Percentiles rank a stretch among this genome's conserved stretches.
Conservation (phyloP, 495 filamentous ascomycete genomes). For the Penicillium lividum region DNA sequence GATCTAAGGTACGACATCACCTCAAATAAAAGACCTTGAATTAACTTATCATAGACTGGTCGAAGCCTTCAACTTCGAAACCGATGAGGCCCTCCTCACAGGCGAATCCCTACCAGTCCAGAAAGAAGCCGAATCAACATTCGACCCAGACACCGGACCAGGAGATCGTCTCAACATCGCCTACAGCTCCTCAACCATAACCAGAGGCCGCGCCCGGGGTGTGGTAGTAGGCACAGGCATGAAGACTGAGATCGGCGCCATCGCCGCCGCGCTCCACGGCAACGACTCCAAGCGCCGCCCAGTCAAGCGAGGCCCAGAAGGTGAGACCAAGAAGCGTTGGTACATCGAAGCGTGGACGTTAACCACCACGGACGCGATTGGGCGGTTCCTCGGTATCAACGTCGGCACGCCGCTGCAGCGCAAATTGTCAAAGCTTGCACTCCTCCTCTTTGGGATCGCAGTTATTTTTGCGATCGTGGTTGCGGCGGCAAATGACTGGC, state of each 20-base stretch:
- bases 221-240: slow-evolving; percentile 73
- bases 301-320: slow-evolving; percentile 58
- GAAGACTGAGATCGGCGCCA: slow-evolving; percentile 70
- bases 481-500: slow-evolving; percentile 60
- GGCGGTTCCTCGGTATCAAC: slow-evolving; percentile 69
- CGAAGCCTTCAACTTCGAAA: slow-evolving; percentile 70
- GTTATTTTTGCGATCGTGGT: slow-evolving; percentile 71
- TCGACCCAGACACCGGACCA: slow-evolving; percentile 55
- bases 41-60: slow-evolving; percentile 46
- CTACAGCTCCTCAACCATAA: slow-evolving; percentile 71
- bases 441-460: slow-evolving; percentile 67
- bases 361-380: slow-evolving; percentile 64
- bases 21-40: not conserved
- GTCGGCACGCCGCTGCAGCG: slow-evolving; percentile 69
- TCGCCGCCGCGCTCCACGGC: slow-evolving; percentile 62
- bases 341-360: slow-evolving; percentile 70
- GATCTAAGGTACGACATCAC: slow-evolving; percentile 50
- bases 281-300: slow-evolving; percentile 46
- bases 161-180: slow-evolving; percentile 73
- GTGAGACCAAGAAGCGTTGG: slow-evolving; percentile 61
- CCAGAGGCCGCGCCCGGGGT: slow-evolving; percentile 67
- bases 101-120: slow-evolving; percentile 76
- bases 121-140: slow-evolving; percentile 52
- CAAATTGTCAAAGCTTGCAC: slow-evolving; percentile 68
- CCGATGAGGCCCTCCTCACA: slow-evolving; percentile 72